A percentile compares a stretch with the other conserved stretches of the same genome.
These are phyloP conservation scores for Panaeolus cyanescens DNA, from an alignment of 768 basidiomycete species.

Conservation along the genomic window DNA sequence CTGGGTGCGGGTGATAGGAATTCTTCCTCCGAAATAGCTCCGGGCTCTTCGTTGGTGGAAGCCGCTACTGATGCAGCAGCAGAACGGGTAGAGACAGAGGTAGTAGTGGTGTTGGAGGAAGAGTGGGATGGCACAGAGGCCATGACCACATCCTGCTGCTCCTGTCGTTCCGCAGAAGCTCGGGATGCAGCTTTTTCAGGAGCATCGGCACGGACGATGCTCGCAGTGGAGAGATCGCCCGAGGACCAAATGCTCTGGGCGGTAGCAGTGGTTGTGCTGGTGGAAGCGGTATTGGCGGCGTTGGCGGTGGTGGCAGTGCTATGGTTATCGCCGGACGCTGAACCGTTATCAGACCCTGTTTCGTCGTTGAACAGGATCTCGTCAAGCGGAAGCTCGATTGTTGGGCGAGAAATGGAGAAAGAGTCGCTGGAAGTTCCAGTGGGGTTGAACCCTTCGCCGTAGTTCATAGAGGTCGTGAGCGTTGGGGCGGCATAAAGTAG, in stretches of 20 bases:
- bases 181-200: constrained; percentile 15
- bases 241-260: constrained; percentile 3
- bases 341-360: constrained; percentile 17
- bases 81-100: constrained; percentile 17
- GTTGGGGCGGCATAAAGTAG: constrained; percentile 70
- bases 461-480: constrained; percentile 68
- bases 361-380: constrained; percentile 67
- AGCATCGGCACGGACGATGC: constrained; percentile 6
- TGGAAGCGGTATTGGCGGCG: constrained; percentile 9
- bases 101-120: constrained; percentile 16
- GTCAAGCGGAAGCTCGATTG: constrained; percentile 86
- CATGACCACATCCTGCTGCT: constrained; percentile 33
- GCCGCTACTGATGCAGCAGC: constrained; percentile 18
- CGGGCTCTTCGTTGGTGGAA: constrained; percentile 32
- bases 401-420: constrained; percentile 71
- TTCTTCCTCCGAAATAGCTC: constrained; percentile 32
- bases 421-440: constrained; percentile 45
- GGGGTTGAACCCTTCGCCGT: constrained; percentile 71
- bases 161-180: constrained; percentile 26
- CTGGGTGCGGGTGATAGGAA: constrained; percentile 33
- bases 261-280: constrained; percentile 8
- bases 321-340: constrained; percentile 19
- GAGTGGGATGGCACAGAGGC: constrained; percentile 16
- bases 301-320: constrained; percentile 10
- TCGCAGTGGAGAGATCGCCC: constrained; percentile 1